Evolutionary conservation across 2,329 filamentous ascomycete species (phyloP), one percentile per base, ranked within the genome.

Genomic region (Claviceps quebecensis): DNA sequence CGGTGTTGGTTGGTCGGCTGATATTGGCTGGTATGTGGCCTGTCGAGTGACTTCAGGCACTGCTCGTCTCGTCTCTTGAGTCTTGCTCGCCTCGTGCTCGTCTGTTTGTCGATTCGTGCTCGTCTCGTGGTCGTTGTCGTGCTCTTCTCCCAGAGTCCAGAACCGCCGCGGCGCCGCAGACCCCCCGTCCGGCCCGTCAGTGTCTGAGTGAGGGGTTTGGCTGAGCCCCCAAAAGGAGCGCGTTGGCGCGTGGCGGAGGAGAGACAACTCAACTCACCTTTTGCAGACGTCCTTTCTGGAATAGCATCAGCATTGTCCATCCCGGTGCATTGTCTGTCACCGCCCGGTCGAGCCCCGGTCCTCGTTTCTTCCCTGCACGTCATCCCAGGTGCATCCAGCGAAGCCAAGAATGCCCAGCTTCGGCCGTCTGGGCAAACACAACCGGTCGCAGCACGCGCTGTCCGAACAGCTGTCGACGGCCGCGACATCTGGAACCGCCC

Each of bases 391-490:
- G 17, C 29, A 36, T 23, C 23, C 51, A 39, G 4, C 47, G 52
- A 52, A 45, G 54, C 55, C 50, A 56, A 65, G 57, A 55, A 78
- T 78, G 75, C 73, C 71, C 60, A 66, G 66, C 65, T 78, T 78
- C 66, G 68, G 70, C 67, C 74, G 74, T 62, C 66, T 77, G 64
- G 70, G 72, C 63, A 77, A 69, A 69, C 72, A 76, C 69, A 76
- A 76, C 61, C 74, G 74, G 60, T 76, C 76, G 63, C 76, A 78
- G 67, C 74, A 76, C 62, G 71, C 72, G 56, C 69, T 78, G 59
- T 67, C 69, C 60, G 75, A 75, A 62, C 63, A 67, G 59, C 65
- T 67, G 62, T 58, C 65, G 60, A 54, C 64, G 59, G 47, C 46
- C 49, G 47, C 22, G 59, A 55, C 67, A 61, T 55, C 65, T 60